phyloP scores from a whole-genome alignment of 148 eudicot species.

The Chenopodium formosanum region DNA sequence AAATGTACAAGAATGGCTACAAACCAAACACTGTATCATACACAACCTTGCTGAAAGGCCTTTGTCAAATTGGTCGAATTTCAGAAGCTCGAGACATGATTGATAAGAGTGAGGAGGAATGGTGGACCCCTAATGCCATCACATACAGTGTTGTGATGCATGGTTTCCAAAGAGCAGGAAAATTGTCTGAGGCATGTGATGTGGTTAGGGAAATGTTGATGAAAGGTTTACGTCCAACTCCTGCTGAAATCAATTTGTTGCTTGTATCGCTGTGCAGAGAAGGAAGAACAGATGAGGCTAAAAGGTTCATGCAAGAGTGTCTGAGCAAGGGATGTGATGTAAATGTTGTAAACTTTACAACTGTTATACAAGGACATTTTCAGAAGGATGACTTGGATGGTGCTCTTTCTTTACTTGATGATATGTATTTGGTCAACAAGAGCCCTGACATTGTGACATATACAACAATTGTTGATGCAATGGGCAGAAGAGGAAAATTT shows the following conservation, averaged over 20 bases:
- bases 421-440: constrained; percentile 34
- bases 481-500: constrained; percentile 20
- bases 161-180: constrained; percentile 35
- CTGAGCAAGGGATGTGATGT: constrained; percentile 29
- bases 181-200: constrained; percentile 28
- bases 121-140: constrained; percentile 37
- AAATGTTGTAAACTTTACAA: constrained; percentile 29
- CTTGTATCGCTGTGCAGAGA: constrained; percentile 31
- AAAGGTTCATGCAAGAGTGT: constrained; percentile 32
- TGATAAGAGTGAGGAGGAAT: constrained; percentile 33
- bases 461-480: constrained; percentile 31
- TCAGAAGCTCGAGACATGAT: constrained; percentile 31
- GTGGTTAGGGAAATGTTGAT: constrained; percentile 31
- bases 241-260: constrained; percentile 31
- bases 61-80: constrained; percentile 28
- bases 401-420: constrained; percentile 36
- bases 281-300: constrained; percentile 27
- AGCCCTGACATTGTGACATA: constrained; percentile 33
- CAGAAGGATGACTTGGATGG: constrained; percentile 26
- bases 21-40: constrained; percentile 34
- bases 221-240: constrained; percentile 28
- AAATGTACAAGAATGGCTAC: constrained; percentile 30
- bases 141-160: constrained; percentile 30
- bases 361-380: constrained; percentile 28
- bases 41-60: constrained; percentile 34